Conservation (phyloP, 768 basidiomycete species). For the Dentipellis sp. region DNA sequence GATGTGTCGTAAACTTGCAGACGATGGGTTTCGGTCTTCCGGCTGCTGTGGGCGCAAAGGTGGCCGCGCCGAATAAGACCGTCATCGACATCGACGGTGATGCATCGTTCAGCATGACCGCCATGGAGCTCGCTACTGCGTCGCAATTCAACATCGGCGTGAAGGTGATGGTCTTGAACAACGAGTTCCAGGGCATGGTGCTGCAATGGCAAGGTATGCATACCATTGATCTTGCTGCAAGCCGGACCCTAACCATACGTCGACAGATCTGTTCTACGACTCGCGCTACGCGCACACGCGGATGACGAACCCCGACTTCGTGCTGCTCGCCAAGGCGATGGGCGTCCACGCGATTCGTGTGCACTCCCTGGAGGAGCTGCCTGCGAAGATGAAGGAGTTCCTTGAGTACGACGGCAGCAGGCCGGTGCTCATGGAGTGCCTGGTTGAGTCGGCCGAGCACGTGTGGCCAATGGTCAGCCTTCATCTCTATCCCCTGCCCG, state of each 20-base stretch:
- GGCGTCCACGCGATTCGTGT: slow-evolving; percentile 85
- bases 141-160: slow-evolving; percentile 88
- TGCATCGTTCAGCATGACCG: slow-evolving; percentile 98
- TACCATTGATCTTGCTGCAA: background rate
- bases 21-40: slow-evolving; percentile 99
- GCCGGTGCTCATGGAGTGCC: slow-evolving; percentile 87
- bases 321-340: slow-evolving; percentile 85
- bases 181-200: slow-evolving; percentile 99
- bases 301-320: slow-evolving; percentile 96
- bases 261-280: slow-evolving; percentile 87
- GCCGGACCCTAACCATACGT: background rate
- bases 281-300: slow-evolving; percentile 92
- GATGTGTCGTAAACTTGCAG: slow-evolving; percentile 24
- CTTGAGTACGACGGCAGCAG: slow-evolving; percentile 83
- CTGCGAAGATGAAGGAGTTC: slow-evolving; percentile 97
- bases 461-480: slow-evolving; percentile 79
- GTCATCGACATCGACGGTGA: slow-evolving; percentile 98
- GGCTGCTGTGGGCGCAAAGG: slow-evolving; percentile 92
- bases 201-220: slow-evolving; percentile 90
- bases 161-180: slow-evolving; percentile 89
- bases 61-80: slow-evolving; percentile 86
- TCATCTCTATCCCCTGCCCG: slow-evolving; percentile 7
- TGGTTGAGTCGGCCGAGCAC: slow-evolving; percentile 77
- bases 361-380: slow-evolving; percentile 61
- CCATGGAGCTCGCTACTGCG: slow-evolving; percentile 97